These are phyloP conservation scores for Geranium incanum DNA, from an alignment of 441 rosid genomes.

Conservation along the genomic window DNA sequence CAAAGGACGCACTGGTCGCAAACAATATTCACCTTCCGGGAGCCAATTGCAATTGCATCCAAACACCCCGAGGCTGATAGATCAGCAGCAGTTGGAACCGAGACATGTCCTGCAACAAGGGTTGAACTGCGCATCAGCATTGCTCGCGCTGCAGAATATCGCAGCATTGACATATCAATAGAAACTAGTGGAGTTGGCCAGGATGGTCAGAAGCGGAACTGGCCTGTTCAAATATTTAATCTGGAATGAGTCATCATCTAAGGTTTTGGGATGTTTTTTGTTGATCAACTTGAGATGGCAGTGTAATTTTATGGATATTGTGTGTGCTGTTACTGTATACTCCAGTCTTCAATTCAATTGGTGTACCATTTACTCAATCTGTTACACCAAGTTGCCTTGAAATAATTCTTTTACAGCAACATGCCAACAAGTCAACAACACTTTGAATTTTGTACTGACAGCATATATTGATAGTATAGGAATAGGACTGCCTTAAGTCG, in stretches of 20 bases:
- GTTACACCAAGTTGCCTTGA: no score
- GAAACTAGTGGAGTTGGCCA: conserved; percentile 49
- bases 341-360: no score
- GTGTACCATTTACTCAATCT: no score
- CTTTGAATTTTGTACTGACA: no score
- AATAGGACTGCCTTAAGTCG: no score
- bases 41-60: conserved; percentile 57
- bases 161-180: conserved; percentile 72
- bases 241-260: conserved; percentile 11
- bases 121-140: conserved; percentile 67
- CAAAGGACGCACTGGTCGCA: conserved; percentile 89
- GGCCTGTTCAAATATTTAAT: conserved; percentile 74
- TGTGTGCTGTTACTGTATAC: no score
- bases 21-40: conserved; percentile 65
- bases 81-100: conserved; percentile 39
- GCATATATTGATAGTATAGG: no score
- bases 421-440: no score
- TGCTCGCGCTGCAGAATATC: conserved; percentile 65
- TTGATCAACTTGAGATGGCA: neutral
- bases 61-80: conserved; percentile 24
- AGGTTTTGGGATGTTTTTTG: neutral
- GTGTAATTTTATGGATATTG: neutral
- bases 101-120: conserved; percentile 49
- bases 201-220: conserved; percentile 46
- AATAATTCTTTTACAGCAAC: no score